A percentile compares a stretch with the other conserved stretches of the same genome.
These are phyloP conservation scores for Aciculosporium take DNA, from an alignment of 2,329 filamentous ascomycete species.

Conservation along the genomic window DNA sequence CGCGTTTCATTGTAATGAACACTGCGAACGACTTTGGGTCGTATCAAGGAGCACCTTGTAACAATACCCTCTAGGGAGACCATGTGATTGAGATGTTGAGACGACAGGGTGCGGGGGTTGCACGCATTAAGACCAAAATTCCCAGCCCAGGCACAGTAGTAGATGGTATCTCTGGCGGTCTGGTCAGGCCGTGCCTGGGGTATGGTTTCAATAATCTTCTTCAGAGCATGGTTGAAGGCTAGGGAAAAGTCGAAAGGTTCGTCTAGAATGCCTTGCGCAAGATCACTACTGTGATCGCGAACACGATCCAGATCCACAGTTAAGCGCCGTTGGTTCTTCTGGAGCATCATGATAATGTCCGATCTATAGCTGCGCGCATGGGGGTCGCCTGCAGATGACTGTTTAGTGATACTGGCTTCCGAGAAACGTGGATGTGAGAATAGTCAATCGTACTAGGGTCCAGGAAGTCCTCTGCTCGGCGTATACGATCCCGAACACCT, in stretches of 20 bases:
- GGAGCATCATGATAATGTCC: conserved; percentile 69
- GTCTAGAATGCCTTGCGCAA: conserved; percentile 65
- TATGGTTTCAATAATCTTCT: conserved; percentile 71
- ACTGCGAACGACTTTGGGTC: conserved; percentile 95
- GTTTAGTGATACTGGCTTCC: background rate
- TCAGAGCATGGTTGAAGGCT: conserved; percentile 82
- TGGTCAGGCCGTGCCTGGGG: conserved; percentile 64
- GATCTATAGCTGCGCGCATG: conserved; percentile 64
- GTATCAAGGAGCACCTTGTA: conserved; percentile 85
- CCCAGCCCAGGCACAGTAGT: conserved; percentile 94
- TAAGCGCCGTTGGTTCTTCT: conserved; percentile 50
- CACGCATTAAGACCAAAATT: conserved; percentile 91
- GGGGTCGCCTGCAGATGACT: conserved; percentile 28
- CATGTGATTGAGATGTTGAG: conserved; percentile 86
- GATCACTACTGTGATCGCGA: conserved; percentile 68
- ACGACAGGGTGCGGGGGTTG: conserved; percentile 86
- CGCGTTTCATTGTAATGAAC: conserved; percentile 89
- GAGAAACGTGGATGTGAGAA: background rate
- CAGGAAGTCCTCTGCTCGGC: conserved; percentile 80
- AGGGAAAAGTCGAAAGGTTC: conserved; percentile 78
- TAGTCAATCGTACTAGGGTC: conserved; percentile 60
- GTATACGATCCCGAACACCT: conserved; percentile 68
- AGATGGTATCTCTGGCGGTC: conserved; percentile 63
- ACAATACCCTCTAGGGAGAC: conserved; percentile 96
- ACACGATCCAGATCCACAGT: conserved; percentile 80